These are phyloP conservation scores for Gossypium raimondii DNA, from an alignment of 345 rosid species.

Conservation along the genomic window DNA sequence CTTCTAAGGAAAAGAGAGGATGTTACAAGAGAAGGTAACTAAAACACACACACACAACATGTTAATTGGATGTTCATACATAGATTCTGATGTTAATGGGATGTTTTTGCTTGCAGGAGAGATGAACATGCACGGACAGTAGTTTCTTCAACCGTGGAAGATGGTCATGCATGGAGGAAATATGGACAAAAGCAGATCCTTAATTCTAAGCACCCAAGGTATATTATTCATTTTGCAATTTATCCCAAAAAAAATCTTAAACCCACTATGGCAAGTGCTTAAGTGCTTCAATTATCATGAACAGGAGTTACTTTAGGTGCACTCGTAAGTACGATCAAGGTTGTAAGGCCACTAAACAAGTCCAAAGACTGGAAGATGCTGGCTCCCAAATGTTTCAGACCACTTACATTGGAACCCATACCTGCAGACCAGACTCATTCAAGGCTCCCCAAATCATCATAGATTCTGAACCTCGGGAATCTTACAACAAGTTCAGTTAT, in stretches of 20 bases:
- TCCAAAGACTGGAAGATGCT: conserved; percentile 52
- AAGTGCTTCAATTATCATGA: background rate
- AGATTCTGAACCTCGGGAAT: conserved; percentile 16
- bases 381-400: conserved; percentile 41
- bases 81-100: background rate
- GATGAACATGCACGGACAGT: conserved; percentile 30
- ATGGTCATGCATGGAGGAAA: conserved; percentile 79
- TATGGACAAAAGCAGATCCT: conserved; percentile 85
- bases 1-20: conserved; percentile 52
- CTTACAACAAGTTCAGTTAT: background rate
- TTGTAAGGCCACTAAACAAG: conserved; percentile 78
- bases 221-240: background rate
- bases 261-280: too few relatives aligned
- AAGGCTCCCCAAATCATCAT: conserved; percentile 20
- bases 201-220: conserved; percentile 69
- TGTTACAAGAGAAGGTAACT: conserved; percentile 72
- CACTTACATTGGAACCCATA: conserved; percentile 59
- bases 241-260: background rate
- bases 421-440: conserved; percentile 34
- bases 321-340: conserved; percentile 61
- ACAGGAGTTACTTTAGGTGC: conserved; percentile 88
- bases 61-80: background rate
- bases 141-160: conserved; percentile 37
- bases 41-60: background rate
- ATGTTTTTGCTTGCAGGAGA: conserved; percentile 43